These are phyloP conservation scores for Zygosaccharomyces sapae DNA, from an alignment of 1,139 yeast genomes.

Conservation along the genomic window DNA sequence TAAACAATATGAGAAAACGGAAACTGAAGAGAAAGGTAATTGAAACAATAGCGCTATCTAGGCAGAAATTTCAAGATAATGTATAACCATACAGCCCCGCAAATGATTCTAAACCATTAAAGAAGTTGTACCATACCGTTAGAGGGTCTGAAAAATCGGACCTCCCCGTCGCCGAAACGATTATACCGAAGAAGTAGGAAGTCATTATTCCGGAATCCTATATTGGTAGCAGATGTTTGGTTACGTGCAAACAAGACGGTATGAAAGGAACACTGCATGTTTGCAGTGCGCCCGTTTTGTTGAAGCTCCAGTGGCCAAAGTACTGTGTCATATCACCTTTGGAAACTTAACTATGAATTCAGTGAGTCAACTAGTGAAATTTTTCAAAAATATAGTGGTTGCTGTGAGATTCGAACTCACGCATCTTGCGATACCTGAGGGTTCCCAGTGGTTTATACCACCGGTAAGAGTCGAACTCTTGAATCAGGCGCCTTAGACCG, in stretches of 20 bases:
- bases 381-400: constrained; percentile 26
- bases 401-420: constrained; percentile 33
- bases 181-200: constrained; percentile 23
- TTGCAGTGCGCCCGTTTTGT: constrained; percentile 13
- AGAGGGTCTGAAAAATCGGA: constrained; percentile 1
- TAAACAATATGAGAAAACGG: constrained; percentile 25
- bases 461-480: constrained; percentile 22
- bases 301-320: constrained; percentile 15
- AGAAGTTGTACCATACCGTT: constrained; percentile 19
- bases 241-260: constrained; percentile 15
- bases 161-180: constrained; percentile 13
- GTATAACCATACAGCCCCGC: constrained; percentile 19
- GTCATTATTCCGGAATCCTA: constrained; percentile 18
- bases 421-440: constrained; percentile 33
- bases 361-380: too few species aligned
- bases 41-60: constrained; percentile 27
- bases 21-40: constrained; percentile 25
- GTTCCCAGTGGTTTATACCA: constrained; percentile 16
- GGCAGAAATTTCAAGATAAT: constrained; percentile 12
- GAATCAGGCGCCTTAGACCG: constrained; percentile 33
- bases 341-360: too few species aligned
- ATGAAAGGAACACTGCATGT: constrained; percentile 12
- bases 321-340: constrained; percentile 4
- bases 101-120: constrained; percentile 4
- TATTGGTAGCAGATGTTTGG: constrained; percentile 12